Evolutionary conservation across 371 early-diverging fungal species (phyloP).

Genomic region (Rhizopus stolonifer): DNA sequence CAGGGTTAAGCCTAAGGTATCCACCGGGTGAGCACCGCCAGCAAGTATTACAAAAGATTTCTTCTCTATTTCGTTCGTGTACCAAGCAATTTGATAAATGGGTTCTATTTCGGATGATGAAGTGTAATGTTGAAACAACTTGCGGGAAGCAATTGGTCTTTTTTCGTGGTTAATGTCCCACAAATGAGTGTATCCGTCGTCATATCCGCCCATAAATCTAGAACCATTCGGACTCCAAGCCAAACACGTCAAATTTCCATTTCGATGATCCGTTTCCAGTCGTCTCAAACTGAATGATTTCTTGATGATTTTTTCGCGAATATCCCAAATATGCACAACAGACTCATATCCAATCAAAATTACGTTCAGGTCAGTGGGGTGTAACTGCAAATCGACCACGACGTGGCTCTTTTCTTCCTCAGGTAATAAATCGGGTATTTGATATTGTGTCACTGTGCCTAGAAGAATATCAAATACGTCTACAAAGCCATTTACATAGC

Average conservation of each 20-base stretch:
- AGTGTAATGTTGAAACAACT: conserved; percentile 37
- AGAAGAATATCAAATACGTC: conserved; percentile 56
- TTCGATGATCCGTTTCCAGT: conserved; percentile 23
- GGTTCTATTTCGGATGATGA: conserved; percentile 34
- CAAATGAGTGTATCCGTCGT: conserved; percentile 53
- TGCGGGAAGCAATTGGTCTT: conserved; percentile 43
- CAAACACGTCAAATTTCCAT: conserved; percentile 39
- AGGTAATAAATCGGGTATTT: conserved; percentile 45
- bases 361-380: conserved; percentile 52
- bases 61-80: conserved; percentile 26
- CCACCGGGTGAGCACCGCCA: conserved; percentile 36
- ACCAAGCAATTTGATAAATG: conserved; percentile 57
- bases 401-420: conserved; percentile 14
- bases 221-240: conserved; percentile 55
- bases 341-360: conserved; percentile 56
- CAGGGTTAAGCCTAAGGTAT: conserved; percentile 44
- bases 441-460: conserved; percentile 43
- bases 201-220: conserved; percentile 56
- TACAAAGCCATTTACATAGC: conserved; percentile 53
- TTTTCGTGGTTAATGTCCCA: conserved; percentile 49
- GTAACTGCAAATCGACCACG: conserved; percentile 52
- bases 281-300: conserved; percentile 23
- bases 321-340: conserved; percentile 49
- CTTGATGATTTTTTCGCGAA: conserved; percentile 42
- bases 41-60: conserved; percentile 51